Conservation (phyloP, 192 early-diverging fungal species). For the Entomortierella chlamydospora region DNA sequence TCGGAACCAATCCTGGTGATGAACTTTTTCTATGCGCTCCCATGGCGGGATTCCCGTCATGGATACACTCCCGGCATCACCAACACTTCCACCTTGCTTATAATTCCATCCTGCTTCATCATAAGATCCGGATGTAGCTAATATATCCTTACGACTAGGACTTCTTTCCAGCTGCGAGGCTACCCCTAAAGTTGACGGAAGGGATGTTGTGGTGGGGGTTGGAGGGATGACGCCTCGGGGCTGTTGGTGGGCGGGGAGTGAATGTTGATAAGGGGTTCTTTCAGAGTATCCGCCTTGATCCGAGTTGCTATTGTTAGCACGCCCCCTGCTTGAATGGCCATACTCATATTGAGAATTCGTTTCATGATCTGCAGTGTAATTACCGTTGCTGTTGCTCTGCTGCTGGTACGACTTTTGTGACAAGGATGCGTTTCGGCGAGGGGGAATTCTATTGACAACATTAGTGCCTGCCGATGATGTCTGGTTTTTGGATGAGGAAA, state of each 20-base stretch:
- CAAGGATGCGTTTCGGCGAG: constrained; percentile 35
- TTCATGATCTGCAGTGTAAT: constrained; percentile 5
- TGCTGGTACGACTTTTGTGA: constrained; percentile 29
- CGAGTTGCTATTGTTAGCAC: constrained; percentile 11
- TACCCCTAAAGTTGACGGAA: not conserved
- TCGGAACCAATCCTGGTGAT: constrained; percentile 52
- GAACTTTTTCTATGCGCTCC: constrained; percentile 44
- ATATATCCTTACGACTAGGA: constrained; percentile 22
- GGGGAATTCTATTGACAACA: not conserved
- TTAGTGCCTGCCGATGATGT: not conserved
- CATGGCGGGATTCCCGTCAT: constrained; percentile 25
- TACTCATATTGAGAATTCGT: constrained; percentile 17
- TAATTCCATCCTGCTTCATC: constrained; percentile 1
- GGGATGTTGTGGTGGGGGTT: not conserved
- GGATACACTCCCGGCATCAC: not conserved
- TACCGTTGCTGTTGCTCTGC: not conserved
- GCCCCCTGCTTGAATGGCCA: not conserved
- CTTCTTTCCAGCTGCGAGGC: constrained; percentile 21
- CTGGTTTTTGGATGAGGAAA: not conserved
- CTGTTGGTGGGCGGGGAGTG: constrained; percentile 47
- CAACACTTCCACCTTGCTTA: constrained; percentile 12
- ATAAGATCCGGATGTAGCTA: not conserved
- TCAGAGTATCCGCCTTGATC: constrained; percentile 36
- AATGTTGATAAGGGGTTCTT: constrained; percentile 45
- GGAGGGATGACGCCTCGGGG: constrained; percentile 29